A percentile compares a stretch with the other conserved stretches of the same genome.
Evolutionary conservation across 1,284 basidiomycete species (phyloP).

Genomic region (Agaricales sp.): DNA sequence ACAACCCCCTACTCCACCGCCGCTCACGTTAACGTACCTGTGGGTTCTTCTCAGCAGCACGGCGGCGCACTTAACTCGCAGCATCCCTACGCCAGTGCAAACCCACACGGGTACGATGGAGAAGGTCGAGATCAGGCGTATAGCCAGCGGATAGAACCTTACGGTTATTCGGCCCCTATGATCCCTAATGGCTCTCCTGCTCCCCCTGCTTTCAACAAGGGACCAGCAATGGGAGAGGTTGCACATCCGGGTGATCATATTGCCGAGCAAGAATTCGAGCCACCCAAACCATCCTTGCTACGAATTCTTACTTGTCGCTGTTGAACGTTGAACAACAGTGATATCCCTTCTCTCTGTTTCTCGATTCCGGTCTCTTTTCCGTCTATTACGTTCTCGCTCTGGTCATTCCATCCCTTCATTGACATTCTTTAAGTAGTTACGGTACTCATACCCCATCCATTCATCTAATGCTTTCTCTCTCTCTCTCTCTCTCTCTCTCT

Average conservation of each 20-base stretch:
- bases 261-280: constrained; percentile 43
- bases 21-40: constrained; percentile 63
- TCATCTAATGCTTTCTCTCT: not conserved
- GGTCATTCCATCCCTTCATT: constrained; percentile 11
- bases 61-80: constrained; percentile 22
- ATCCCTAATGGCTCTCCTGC: constrained; percentile 53
- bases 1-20: constrained; percentile 54
- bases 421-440: constrained; percentile 20
- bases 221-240: constrained; percentile 25
- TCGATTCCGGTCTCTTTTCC: constrained; percentile 15
- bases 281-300: constrained; percentile 47
- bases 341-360: constrained; percentile 14
- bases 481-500: too few relatives aligned
- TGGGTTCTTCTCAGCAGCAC: constrained; percentile 40
- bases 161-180: constrained; percentile 69
- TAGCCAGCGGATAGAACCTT: constrained; percentile 20
- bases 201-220: constrained; percentile 60
- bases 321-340: constrained; percentile 27
- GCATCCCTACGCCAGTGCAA: constrained; percentile 56
- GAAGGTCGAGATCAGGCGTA: constrained; percentile 26
- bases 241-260: constrained; percentile 51
- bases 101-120: constrained; percentile 34
- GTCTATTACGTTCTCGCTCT: constrained; percentile 14
- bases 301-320: constrained; percentile 71
- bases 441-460: not conserved